Percentiles rank a stretch among this genome's conserved stretches.
phyloP scores from a whole-genome alignment of 2,329 filamentous ascomycete genomes.

The Sporothrix variecibatus region DNA sequence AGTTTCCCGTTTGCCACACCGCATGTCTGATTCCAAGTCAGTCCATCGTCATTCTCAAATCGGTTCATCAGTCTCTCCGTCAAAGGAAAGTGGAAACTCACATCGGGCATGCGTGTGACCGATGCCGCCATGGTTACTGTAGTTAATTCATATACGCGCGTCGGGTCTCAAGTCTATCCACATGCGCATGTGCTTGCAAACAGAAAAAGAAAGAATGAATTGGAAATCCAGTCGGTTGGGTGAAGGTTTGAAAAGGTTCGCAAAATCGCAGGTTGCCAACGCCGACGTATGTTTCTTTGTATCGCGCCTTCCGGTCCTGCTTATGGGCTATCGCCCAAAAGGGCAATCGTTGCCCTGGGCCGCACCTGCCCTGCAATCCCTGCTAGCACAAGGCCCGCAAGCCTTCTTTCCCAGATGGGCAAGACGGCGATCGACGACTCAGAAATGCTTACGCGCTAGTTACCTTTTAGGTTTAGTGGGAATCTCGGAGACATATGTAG shows the following conservation, averaged over 20 bases:
- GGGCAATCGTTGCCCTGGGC: not conserved
- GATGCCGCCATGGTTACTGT: not conserved
- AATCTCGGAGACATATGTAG: not conserved
- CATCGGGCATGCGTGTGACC: not conserved
- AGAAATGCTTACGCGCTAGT: constrained; percentile 19
- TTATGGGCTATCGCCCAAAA: constrained; percentile 15
- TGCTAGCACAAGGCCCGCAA: constrained; percentile 13
- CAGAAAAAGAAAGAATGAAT: not conserved
- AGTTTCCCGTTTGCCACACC: not conserved
- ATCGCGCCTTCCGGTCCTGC: not conserved
- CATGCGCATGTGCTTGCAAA: not conserved
- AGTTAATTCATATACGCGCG: not conserved
- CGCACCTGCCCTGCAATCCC: not conserved
- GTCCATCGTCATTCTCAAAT: not conserved
- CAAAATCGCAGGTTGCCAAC: not conserved
- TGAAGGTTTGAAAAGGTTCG: not conserved
- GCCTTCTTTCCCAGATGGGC: not conserved
- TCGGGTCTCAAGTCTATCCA: not conserved
- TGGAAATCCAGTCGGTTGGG: not conserved
- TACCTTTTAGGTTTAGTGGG: not conserved
- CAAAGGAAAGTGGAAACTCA: not conserved
- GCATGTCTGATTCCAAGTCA: not conserved
- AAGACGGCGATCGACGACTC: not conserved
- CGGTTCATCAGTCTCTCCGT: not conserved
- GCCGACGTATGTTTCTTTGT: not conserved